Evolutionary conservation across 768 basidiomycete species (phyloP).

Genomic region (Psilocybe subaeruginosa): DNA sequence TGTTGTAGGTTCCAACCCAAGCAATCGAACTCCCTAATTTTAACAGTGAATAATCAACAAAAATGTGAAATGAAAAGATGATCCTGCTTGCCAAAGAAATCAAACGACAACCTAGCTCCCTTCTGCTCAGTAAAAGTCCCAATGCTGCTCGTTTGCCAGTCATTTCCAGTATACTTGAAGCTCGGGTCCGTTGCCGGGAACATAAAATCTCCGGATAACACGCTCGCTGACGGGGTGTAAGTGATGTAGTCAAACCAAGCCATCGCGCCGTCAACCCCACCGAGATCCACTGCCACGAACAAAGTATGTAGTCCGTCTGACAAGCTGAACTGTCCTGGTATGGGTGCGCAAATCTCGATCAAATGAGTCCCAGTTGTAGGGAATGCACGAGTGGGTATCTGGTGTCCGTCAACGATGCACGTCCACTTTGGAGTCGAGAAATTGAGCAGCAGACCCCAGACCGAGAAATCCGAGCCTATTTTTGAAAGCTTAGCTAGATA

Average conservation of each 20-base stretch:
- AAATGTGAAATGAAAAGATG: too few relatives aligned
- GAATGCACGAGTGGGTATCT: too few relatives aligned
- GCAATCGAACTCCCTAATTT: constrained; percentile 1
- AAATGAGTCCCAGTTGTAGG: too few relatives aligned
- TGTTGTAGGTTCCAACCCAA: neutral
- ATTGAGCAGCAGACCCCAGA: too few relatives aligned
- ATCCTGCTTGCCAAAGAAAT: neutral
- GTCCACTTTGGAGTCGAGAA: too few relatives aligned
- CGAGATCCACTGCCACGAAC: neutral
- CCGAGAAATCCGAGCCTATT: too few relatives aligned
- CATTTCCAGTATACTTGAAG: neutral
- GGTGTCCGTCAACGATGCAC: too few relatives aligned
- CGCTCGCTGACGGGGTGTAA: neutral
- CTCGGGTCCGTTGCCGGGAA: neutral
- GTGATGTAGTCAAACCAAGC: neutral
- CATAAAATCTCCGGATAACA: neutral
- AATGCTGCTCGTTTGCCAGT: neutral
- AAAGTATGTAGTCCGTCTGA: neutral
- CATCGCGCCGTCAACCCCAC: neutral
- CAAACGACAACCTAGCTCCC: neutral
- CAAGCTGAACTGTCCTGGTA: neutral
- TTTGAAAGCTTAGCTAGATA: too few relatives aligned
- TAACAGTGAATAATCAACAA: too few relatives aligned
- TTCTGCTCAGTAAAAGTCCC: neutral
- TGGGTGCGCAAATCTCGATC: neutral